Evolutionary conservation across 306 rosid species (phyloP).

Genomic region (Amphicarpaea edgeworthii): DNA sequence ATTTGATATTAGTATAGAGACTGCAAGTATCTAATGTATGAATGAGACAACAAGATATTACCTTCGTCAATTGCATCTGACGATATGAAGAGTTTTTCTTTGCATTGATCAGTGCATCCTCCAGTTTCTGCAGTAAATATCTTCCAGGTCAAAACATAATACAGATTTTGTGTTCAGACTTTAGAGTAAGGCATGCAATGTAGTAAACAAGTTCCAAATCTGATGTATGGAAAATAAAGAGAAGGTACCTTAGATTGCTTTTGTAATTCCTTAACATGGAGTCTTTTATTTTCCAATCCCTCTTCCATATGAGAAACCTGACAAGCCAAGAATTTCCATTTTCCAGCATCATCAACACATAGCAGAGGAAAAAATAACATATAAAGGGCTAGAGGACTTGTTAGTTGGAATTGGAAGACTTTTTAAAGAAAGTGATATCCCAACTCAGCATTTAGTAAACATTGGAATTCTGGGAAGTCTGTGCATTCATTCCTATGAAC

Average conservation of each 20-base stretch:
- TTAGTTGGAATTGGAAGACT: slow-evolving; percentile 21
- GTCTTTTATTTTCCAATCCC: slow-evolving; percentile 55
- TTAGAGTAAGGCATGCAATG: slow-evolving; percentile 9
- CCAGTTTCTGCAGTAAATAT: slow-evolving; percentile 72
- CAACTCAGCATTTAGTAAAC: slow-evolving; percentile 21
- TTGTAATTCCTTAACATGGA: slow-evolving; percentile 63
- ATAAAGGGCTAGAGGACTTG: slow-evolving; percentile 4
- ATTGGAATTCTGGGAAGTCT: slow-evolving; percentile 8
- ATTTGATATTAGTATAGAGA: slow-evolving; percentile 13
- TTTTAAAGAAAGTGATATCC: slow-evolving; percentile 21
- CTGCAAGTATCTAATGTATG: slow-evolving; percentile 17
- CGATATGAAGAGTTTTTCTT: slow-evolving; percentile 76
- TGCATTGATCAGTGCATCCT: slow-evolving; percentile 79
- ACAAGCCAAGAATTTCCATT: slow-evolving; percentile 44
- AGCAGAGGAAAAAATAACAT: slow-evolving; percentile 27
- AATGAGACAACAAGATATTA: slow-evolving; percentile 43
- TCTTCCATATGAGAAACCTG: slow-evolving; percentile 71
- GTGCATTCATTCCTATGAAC: slow-evolving; percentile 19
- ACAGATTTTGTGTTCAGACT: slow-evolving; percentile 14
- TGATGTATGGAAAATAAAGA: slow-evolving; percentile 12
- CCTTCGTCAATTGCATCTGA: slow-evolving; percentile 78
- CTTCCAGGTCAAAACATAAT: slow-evolving; percentile 45
- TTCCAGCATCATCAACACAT: slow-evolving; percentile 40
- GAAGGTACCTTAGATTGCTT: slow-evolving; percentile 69
- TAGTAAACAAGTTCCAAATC: slow-evolving; percentile 31